Conservation (phyloP, 176 grass and related monocot species). For the Cenchrus fungigraminus region DNA sequence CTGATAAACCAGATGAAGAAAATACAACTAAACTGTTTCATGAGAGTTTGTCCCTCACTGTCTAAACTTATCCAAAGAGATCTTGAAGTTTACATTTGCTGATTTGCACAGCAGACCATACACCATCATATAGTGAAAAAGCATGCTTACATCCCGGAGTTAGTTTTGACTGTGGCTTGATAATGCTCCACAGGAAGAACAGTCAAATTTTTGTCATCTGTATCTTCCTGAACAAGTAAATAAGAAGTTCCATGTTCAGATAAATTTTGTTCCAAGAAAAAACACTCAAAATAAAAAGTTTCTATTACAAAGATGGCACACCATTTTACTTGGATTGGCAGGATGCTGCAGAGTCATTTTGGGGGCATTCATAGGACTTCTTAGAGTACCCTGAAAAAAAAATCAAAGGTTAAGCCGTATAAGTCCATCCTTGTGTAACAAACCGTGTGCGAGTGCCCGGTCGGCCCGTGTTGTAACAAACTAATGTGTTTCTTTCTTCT, state of each 20-base stretch:
- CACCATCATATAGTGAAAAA: constrained; percentile 19
- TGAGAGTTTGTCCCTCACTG: not conserved
- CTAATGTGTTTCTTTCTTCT: no score
- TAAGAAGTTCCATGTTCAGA: constrained; percentile 2
- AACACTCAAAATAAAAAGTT: not conserved
- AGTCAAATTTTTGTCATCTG: constrained; percentile 35
- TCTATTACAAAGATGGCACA: constrained; percentile 26
- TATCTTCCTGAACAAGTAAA: constrained; percentile 21
- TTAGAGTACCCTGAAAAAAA: constrained; percentile 62
- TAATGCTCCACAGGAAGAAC: constrained; percentile 35
- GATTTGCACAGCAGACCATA: not conserved
- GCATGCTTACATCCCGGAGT: constrained; percentile 40
- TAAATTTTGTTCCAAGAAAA: not conserved
- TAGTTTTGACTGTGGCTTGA: constrained; percentile 21
- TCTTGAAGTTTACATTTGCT: not conserved
- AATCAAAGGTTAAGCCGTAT: not conserved
- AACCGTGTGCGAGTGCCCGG: no score
- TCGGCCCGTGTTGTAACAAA: no score
- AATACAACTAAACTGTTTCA: not conserved
- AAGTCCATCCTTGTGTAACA: no score
- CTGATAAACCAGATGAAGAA: not conserved
- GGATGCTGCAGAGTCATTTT: constrained; percentile 53
- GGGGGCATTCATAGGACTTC: constrained; percentile 56
- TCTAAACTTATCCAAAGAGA: not conserved
- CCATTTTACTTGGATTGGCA: constrained; percentile 48